Conservation (phyloP, 768 basidiomycete genomes). For the Crepidotus variabilis region DNA sequence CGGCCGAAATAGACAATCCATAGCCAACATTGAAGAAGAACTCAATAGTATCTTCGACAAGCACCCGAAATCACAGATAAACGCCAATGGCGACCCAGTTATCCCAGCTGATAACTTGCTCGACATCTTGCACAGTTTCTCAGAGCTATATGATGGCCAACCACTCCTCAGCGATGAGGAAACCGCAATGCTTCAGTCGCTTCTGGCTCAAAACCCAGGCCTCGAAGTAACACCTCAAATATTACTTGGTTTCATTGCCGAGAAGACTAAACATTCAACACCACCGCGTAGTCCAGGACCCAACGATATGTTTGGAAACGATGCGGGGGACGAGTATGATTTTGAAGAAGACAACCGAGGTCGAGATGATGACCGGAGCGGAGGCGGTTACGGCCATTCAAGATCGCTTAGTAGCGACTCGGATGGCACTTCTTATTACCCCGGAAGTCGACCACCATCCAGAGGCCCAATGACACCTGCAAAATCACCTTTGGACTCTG, state of each 20-base stretch:
- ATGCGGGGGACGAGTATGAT: conserved; percentile 7
- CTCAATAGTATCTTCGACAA: conserved; percentile 64
- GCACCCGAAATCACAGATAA: conserved; percentile 57
- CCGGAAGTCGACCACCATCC: conserved; percentile 50
- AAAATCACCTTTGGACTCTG: conserved; percentile 66
- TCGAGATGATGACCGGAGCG: conserved; percentile 26
- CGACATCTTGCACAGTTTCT: conserved; percentile 65
- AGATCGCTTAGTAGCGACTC: conserved; percentile 62
- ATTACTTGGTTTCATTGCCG: conserved; percentile 61
- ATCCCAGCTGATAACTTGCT: conserved; percentile 71
- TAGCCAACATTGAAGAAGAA: conserved; percentile 66
- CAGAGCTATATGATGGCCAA: conserved; percentile 51
- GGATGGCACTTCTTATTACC: conserved; percentile 34
- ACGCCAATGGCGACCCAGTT: conserved; percentile 55
- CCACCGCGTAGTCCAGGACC: conserved; percentile 36
- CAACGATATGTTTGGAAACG: conserved; percentile 4
- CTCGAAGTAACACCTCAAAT: conserved; percentile 68
- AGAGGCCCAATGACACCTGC: conserved; percentile 52
- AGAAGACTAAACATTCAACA: conserved; percentile 44
- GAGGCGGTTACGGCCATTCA: conserved; percentile 15
- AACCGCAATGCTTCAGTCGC: conserved; percentile 50
- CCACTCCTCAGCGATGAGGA: conserved; percentile 67
- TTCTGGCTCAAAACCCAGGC: conserved; percentile 57
- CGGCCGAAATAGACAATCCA: conserved; percentile 67
- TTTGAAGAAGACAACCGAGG: conserved; percentile 34